Evolutionary conservation across 176 grass and related monocot genomes (phyloP).

Genomic region (Eleusine coracana): DNA sequence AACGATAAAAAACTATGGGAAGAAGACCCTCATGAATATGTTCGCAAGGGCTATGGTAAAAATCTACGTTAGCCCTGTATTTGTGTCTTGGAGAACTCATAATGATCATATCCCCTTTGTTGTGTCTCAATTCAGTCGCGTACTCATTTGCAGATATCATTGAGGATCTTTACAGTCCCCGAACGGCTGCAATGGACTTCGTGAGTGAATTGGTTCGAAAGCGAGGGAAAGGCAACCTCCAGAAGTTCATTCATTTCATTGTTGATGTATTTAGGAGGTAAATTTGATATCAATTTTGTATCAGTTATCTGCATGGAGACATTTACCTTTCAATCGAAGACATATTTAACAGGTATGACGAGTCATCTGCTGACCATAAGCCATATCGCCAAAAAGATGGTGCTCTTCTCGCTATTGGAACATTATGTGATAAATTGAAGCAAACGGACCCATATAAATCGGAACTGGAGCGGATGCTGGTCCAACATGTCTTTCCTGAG

Average conservation of each 20-base stretch:
- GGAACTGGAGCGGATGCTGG: constrained; percentile 76
- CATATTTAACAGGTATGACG: constrained; percentile 62
- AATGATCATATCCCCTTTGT: background rate
- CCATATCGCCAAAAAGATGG: constrained; percentile 94
- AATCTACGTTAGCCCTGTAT: constrained; percentile 31
- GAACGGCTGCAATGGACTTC: constrained; percentile 94
- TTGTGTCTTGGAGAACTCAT: constrained; percentile 20
- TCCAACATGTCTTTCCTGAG: constrained; percentile 88
- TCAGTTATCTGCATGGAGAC: background rate
- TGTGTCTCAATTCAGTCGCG: background rate
- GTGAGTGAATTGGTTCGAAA: constrained; percentile 95
- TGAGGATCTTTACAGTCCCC: constrained; percentile 91
- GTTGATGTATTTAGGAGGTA: constrained; percentile 84
- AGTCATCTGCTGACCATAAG: constrained; percentile 58
- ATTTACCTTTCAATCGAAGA: constrained; percentile 22
- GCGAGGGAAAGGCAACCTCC: constrained; percentile 79
- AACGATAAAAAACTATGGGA: constrained; percentile 92
- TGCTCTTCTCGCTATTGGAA: constrained; percentile 89
- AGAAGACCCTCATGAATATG: constrained; percentile 99
- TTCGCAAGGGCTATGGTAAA: constrained; percentile 95
- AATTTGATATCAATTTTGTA: constrained; percentile 23
- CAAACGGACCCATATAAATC: constrained; percentile 87
- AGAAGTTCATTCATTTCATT: constrained; percentile 94
- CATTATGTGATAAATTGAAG: constrained; percentile 91
- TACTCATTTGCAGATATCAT: constrained; percentile 69